These are phyloP conservation scores for Calonectria leucothoes DNA, from an alignment of 2,329 filamentous ascomycete species.

Conservation along the genomic window DNA sequence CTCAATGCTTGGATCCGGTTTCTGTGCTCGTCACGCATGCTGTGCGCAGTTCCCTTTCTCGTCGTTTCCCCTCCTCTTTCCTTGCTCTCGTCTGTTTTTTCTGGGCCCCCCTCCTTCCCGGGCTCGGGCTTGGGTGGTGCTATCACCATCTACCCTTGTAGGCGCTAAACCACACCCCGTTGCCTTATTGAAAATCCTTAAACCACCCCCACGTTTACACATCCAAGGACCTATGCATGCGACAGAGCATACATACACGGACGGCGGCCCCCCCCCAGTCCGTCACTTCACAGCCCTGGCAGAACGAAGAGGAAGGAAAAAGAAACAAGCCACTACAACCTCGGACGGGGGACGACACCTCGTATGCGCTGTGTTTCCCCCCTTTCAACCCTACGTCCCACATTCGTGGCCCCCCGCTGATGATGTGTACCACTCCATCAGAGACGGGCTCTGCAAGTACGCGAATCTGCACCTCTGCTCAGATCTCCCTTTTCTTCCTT, in stretches of 20 bases:
- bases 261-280: not conserved
- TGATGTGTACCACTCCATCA: constrained; percentile 42
- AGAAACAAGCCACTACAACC: constrained; percentile 2
- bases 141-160: not conserved
- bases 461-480: constrained; percentile 40
- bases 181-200: not conserved
- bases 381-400: not conserved
- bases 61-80: not conserved
- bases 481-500: constrained; percentile 35
- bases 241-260: not conserved
- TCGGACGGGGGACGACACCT: constrained; percentile 27
- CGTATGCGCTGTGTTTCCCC: constrained; percentile 36
- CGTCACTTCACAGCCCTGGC: not conserved
- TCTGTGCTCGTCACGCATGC: not conserved
- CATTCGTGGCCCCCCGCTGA: constrained; percentile 1
- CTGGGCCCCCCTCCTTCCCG: not conserved
- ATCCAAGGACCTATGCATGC: not conserved
- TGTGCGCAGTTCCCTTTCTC: not conserved
- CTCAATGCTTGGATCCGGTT: not conserved
- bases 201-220: constrained; percentile 1
- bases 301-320: not conserved
- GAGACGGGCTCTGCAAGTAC: constrained; percentile 45
- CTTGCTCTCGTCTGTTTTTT: not conserved
- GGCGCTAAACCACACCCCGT: not conserved
- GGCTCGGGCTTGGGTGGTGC: not conserved